Evolutionary conservation across 1,284 basidiomycete genomes (phyloP), one percentile per base, ranked within the genome.

Genomic region (Psilocybe mexicana): DNA sequence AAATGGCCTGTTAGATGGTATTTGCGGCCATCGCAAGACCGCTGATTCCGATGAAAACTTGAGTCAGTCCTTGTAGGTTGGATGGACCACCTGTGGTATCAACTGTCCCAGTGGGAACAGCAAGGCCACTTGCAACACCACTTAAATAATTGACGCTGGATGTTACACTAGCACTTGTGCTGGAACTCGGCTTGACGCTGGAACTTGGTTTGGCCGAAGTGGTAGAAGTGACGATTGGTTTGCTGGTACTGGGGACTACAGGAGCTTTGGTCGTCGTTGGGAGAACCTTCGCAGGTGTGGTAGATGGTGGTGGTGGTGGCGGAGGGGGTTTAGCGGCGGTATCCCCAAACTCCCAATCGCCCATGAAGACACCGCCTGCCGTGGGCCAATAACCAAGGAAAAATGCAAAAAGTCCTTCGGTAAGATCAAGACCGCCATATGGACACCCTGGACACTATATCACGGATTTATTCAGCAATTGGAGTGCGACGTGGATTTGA

Each of bases 381-480:
- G 75, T 63, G 25, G 68, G 24, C 46, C 46, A 48, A 10, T 23
- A 12, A 8, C 46, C 46, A 1, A 81, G 80, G 60, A 91, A 88
- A 75, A 73, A 81, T 2, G 64, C 54, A 78, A 97, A 97, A 43
- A 97, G 82, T 43, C 86, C 82, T 23, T 72, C 70, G 25, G 90
- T 90, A 58, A 96, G 79, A 78, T 97, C 94, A 59, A 97, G 83
- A 43, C 84, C 91, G 43, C 82, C 85, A 43, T 71, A 80, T 3
- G 85, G 84, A 71, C 92, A 94, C 36, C 82, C 85, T 59, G 83
- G 83, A 71, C 92, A 93, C 72, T 74, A 18, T n/a, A 51, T 26
- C 40, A 42, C 46, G 40, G 43, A 44, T n/a, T 6, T 23, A 52
- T 33, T 11, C 18, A 30, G 28, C 26, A 14, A 36, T 23, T 8